Base-by-base conservation (phyloP, 345 rosid species). In the Bruguiera sexangula region DNA sequence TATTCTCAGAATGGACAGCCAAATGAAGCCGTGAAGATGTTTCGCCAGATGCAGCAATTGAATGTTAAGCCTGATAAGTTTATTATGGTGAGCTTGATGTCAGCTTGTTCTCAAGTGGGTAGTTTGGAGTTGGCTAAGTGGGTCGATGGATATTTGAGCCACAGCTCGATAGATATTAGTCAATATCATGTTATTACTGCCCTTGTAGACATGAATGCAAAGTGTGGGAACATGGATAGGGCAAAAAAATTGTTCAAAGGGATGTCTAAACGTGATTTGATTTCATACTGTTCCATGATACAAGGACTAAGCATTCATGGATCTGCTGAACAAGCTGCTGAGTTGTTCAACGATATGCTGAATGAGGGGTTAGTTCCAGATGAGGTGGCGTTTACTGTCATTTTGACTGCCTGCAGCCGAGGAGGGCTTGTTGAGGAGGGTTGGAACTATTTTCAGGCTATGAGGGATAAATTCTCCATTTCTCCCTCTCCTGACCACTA, bases 21-120 rank as follows among this genome's bases (percentile, higher is more conserved):
- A 3, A 56, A 56, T 56, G 60, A 56, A 22, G 30, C 60, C 0
- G 60, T 56, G 60, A 27, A 56, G 26, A 22, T 56, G 16, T 56
- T 56, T 27, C 11, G 26, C 29, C 30, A 56, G 9, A 56, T 56
- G 60, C 60, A 21, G 30, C 60, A 27, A 56, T 21, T 15, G 30
- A 56, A 56, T 24, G 60, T 56, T 22, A 56, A 56, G 30, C 60
- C 60, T 6, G 60, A 56, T 56, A 11, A 56, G 30, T 56, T 56
- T 20, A 15, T 73, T 60, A 51, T 73, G 76, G 70, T 51, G 26
- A 73, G 71, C 18, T 66, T 73, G 63, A 73, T 73, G 76, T 84
- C 92, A 0, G 95, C 96, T 20, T 89, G 96, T 79, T 78, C 98
- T 56, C 91, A 90, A 73, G 51, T 81, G 75, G 86, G 91, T 70